Base-by-base conservation (phyloP, 306 rosid genomes). In the Dalbergia oliveri region DNA sequence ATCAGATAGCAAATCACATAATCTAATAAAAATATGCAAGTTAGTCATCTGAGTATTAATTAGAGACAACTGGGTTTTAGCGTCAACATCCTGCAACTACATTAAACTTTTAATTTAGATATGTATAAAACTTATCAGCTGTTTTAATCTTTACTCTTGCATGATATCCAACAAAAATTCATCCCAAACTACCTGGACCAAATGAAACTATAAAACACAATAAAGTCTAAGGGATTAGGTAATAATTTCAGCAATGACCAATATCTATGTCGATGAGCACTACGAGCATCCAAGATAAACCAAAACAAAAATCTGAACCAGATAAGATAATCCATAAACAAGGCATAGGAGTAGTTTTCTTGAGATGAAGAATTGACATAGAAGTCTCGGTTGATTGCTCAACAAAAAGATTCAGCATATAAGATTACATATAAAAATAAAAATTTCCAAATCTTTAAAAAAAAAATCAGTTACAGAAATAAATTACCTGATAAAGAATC, bases 401-500 rank as follows among this genome's bases (percentile, higher is more conserved):
- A 9, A 81, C 79, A 57, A 39, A 26, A 37, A 53, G 12, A 67
- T 15, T 51, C 65, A 73, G 14, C 34, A 68, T 13, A n/a, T 31
- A 64, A 56, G 58, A 44, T 60, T 72, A 35, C 47, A 75, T 60
- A 41, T 58, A 2, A 60, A 69, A 69, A 41, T 58, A 3, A 60
- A 69, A 69, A 39, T 47, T 23, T 68, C 37, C 43, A 45, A 21
- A 21, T 11, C 44, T 18, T n/a, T 26, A 26, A 26, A 26, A 66
- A 77, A 49, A 69, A 64, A 18, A n/a, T 44, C 13, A 54, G 70
- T 79, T 73, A 73, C 34, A 69, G 43, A 72, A 77, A 73, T 31
- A 66, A 47, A 44, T 87, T 87, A 91, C 99, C 97, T 93, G 99
- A 81, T 89, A 95, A 78, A 95, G 97, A 88, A 95, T 87, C 51